Base-by-base conservation (phyloP, 495 filamentous ascomycete genomes). In the Extremus antarcticus region DNA sequence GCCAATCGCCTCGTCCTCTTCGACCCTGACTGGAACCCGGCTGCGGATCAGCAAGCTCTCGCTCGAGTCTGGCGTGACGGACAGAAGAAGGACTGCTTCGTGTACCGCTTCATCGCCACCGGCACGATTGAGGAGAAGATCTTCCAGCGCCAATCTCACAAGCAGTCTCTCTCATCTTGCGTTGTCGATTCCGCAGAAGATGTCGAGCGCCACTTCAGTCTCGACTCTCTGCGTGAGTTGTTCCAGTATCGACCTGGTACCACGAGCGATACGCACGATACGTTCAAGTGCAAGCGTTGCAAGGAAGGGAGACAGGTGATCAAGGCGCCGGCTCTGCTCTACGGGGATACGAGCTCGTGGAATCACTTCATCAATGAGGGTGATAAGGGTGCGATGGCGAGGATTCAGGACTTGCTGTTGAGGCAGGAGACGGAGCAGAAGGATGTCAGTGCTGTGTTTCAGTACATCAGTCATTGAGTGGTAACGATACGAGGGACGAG, bases 111-210 rank as follows among this genome's bases (percentile, higher is more conserved):
- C 73, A 97, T 99, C 60, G 86, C 90, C 0, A 96, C 94, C 0
- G 92, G 94, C 1, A 94, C 92, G 0, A 99, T 99, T 65, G 92
- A 99, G 65, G 92, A 99, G 70, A 99, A 99, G 74, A 96, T 99
- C 65, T 99, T 99, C 76, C 94, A 97, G 70, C 82, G 92, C 7
- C 92, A 99, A 66, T 92, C 87, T 2, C 92, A 99, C 75, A 99
- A 99, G 69, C 94, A 97, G 69, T 91, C 88, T 0, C 77, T 99
- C 3, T 95, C 88, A 0, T 92, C 88, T 0, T 97, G 92, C 66
- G 94, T 99, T n/a, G 92, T 99, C 9, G 92, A 99, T 68, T 86
- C 85, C 3, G 92, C 88, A 9, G 90, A 97, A 67, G 92, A 99
- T 56, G 94, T 99, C 1, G 92, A 99, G 67, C 78, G 92, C 3